These are phyloP conservation scores for Coemansia interrupta DNA, from an alignment of 192 early-diverging fungal genomes.

Conservation along the genomic window DNA sequence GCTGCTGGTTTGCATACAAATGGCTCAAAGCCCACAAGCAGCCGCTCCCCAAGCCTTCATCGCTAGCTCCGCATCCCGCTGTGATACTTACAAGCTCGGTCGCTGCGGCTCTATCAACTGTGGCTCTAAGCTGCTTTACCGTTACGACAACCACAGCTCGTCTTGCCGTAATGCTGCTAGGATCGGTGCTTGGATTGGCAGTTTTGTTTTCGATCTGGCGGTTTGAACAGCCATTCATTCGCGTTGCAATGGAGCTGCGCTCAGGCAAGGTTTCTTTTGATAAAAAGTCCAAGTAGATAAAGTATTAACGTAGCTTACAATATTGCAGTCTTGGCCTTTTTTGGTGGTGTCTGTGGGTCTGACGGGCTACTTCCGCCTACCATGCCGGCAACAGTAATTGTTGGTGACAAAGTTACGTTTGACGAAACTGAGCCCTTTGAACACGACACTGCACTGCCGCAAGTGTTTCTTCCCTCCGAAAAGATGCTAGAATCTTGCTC, in stretches of 20 bases:
- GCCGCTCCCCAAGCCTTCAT: constrained; percentile 8
- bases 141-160: constrained; percentile 4
- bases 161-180: constrained; percentile 12
- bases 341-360: constrained; percentile 30
- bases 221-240: constrained; percentile 33
- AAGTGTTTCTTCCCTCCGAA: not conserved
- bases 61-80: constrained; percentile 29
- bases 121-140: not conserved
- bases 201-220: constrained; percentile 29
- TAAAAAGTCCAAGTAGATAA: not conserved
- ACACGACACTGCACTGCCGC: constrained; percentile 16
- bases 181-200: constrained; percentile 12
- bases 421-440: constrained; percentile 10
- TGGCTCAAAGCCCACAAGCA: constrained; percentile 53
- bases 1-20: constrained; percentile 58
- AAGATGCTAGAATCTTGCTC: too few species aligned
- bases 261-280: not conserved
- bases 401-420: not conserved
- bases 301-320: constrained; percentile 9
- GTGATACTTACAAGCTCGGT: constrained; percentile 19
- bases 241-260: not conserved
- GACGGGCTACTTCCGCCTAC: constrained; percentile 12
- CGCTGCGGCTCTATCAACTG: constrained; percentile 12
- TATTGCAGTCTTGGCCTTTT: constrained; percentile 48
- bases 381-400: not conserved